Evolutionary conservation across 148 eudicot species (phyloP).

Genomic region (Oxyria digyna): DNA sequence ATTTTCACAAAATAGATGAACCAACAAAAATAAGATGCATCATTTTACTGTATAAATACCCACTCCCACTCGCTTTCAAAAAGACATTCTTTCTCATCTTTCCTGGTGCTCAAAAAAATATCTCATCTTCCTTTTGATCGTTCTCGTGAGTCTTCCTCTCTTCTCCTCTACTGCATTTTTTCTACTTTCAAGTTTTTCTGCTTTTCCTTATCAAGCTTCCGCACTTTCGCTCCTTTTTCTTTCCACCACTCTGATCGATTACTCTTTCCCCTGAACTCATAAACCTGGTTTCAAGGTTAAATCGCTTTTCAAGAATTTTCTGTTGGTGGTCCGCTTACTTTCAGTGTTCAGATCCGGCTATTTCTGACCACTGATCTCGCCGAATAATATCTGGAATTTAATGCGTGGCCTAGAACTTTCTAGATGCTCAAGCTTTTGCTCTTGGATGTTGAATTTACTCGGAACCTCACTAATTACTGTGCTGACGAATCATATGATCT

Average conservation of each 20-base stretch:
- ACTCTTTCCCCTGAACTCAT: neutral
- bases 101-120: too few relatives aligned
- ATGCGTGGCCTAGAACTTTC: neutral
- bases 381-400: neutral
- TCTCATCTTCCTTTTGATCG: neutral
- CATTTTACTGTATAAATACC: neutral
- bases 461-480: too few relatives aligned
- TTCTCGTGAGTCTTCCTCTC: neutral
- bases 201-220: neutral
- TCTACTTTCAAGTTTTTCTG: neutral
- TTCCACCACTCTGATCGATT: neutral
- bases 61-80: neutral
- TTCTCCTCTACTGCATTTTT: neutral
- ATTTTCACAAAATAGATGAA: neutral
- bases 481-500: too few relatives aligned
- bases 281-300: neutral
- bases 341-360: neutral
- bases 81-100: conserved; percentile 1
- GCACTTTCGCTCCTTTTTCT: neutral
- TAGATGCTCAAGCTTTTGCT: neutral
- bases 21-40: neutral
- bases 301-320: neutral
- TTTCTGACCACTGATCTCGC: neutral
- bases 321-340: neutral
- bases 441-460: too few relatives aligned